Base-by-base conservation (phyloP, 306 rosid species). In the Rosa rugosa region DNA sequence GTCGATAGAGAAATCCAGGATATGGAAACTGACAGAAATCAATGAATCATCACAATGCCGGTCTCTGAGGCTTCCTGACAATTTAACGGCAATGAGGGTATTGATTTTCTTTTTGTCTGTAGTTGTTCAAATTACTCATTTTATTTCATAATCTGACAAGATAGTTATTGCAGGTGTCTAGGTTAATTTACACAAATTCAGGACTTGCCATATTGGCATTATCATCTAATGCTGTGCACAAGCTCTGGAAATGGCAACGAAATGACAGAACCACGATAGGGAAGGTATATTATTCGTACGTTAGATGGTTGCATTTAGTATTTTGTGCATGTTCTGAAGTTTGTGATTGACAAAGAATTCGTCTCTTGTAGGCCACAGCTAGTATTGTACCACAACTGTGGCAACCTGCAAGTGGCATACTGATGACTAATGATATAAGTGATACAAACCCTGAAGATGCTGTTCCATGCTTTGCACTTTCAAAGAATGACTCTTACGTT, bases 161-260 rank as follows among this genome's bases (percentile, higher is more conserved):
- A 65, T 75, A 38, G 72, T 49, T 83, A 64, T 80, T 83, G 80
- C 97, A 96, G 99, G 97, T 96, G 79, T 88, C 98, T 78, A 90
- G 98, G 82, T 86, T 96, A 86, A 93, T 96, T 73, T 96, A 96
- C 81, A 96, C 99, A 67, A 96, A 96, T 84, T 92, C 97, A 53
- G 99, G 98, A 79, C 85, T 90, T 63, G 96, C 97, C 5, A 83
- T 96, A 82, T 83, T 96, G 86, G 99, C 98, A 46, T 89, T 96
- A 86, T 93, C 99, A 79, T 91, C 98, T 79, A 96, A 91, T 93
- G 99, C 97, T 44, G 97, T 91, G 82, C 99, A 96, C 81, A 96
- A 96, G 84, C 94, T 96, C 80, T 96, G 99, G 99, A 96, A 89
- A 85, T 96, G 99, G 99, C 98, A 90, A 90, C 88, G 90, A 86